Conservation (phyloP, 2,329 filamentous ascomycete species). For the Colletotrichum tofieldiae region DNA sequence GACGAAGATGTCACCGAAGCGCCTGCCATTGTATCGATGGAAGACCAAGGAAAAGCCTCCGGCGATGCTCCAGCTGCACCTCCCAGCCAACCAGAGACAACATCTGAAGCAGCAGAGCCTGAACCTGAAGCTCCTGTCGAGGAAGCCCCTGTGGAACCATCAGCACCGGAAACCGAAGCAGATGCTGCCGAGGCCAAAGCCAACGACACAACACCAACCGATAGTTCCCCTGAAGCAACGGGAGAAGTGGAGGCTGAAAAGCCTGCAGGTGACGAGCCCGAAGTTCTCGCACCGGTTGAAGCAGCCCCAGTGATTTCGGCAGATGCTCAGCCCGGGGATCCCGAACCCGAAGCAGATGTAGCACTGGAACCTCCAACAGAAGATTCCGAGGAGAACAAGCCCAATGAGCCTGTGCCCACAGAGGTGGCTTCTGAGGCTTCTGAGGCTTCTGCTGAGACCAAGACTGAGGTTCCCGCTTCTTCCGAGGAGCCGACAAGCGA, state of each 20-base stretch:
- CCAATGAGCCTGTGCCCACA: not conserved
- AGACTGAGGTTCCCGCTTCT: not conserved
- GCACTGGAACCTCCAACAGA: not conserved
- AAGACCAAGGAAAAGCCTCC: not conserved
- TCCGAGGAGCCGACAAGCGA: conserved; percentile 19
- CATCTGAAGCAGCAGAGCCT: not conserved
- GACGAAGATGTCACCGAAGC: not conserved
- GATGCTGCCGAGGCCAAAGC: not conserved
- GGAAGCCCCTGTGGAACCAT: not conserved
- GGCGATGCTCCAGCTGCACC: not conserved
- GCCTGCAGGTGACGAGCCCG: not conserved
- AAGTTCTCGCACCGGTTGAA: not conserved
- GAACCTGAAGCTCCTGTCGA: not conserved
- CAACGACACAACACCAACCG: not conserved
- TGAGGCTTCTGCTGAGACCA: not conserved
- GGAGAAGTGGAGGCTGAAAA: not conserved
- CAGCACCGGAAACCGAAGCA: not conserved
- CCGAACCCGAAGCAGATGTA: not conserved
- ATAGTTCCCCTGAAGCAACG: not conserved
- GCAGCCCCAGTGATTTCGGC: not conserved
- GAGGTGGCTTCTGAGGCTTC: not conserved
- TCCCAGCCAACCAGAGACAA: not conserved
- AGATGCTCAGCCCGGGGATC: not conserved
- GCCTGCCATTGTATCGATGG: not conserved
- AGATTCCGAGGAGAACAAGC: not conserved